phyloP scores from a whole-genome alignment of 2,329 filamentous ascomycete species.

The Corniculantispora saksenae region DNA sequence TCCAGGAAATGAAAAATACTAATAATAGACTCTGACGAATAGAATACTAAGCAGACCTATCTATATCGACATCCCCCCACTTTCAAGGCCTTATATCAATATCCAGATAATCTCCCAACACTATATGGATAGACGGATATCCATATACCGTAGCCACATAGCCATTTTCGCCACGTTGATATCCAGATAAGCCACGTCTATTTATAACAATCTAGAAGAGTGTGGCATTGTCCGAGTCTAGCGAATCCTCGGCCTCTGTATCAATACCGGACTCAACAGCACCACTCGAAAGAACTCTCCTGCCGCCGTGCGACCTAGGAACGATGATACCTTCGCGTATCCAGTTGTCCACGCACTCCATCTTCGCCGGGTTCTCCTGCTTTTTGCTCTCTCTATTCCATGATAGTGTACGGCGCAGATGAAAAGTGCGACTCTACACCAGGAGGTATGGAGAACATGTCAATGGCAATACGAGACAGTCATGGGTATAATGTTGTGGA shows the following conservation, averaged over 20 bases:
- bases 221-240: not conserved
- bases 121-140: conserved; percentile 1
- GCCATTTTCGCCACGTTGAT: conserved; percentile 3
- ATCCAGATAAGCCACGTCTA: not conserved
- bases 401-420: not conserved
- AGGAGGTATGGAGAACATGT: conserved; percentile 8
- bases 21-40: no score
- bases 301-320: not conserved
- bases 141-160: conserved; percentile 1
- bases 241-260: not conserved
- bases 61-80: not conserved
- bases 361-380: not conserved
- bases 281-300: not conserved
- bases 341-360: not conserved
- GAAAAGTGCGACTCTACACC: conserved; percentile 2
- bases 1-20: no score
- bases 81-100: not conserved
- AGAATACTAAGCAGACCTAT: no score
- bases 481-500: not conserved
- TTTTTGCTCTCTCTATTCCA: conserved; percentile 6
- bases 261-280: not conserved
- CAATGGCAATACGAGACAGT: not conserved
- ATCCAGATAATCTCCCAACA: not conserved
- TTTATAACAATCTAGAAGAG: not conserved
- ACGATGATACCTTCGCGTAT: not conserved